A percentile compares a stretch with the other conserved stretches of the same genome.
phyloP scores from a whole-genome alignment of 139 green algal genomes.

The Trebouxia sp. region DNA sequence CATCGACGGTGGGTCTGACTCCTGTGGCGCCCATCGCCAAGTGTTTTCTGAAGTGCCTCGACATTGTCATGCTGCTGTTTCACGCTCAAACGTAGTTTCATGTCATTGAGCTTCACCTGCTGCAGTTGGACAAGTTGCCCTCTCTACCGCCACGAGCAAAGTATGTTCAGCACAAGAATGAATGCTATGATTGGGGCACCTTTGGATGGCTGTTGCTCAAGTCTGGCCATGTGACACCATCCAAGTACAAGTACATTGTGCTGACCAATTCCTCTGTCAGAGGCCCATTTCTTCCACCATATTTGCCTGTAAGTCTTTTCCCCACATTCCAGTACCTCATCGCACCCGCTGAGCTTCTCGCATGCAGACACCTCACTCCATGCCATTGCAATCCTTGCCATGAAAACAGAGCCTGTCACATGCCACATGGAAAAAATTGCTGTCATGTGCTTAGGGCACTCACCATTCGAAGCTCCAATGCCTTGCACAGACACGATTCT shows the following conservation, averaged over 20 bases:
- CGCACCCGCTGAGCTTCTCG: too few relatives aligned
- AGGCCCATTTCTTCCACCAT: slow-evolving; percentile 68
- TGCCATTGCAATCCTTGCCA: too few relatives aligned
- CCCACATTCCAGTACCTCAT: background rate
- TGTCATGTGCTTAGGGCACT: too few relatives aligned
- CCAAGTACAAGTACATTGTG: slow-evolving; percentile 65
- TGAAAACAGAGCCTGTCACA: too few relatives aligned
- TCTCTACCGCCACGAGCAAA: slow-evolving; percentile 60
- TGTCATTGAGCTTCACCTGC: background rate
- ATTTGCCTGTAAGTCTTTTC: slow-evolving; percentile 46
- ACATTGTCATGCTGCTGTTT: too few relatives aligned
- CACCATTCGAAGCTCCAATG: too few relatives aligned
- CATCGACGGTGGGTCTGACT: background rate
- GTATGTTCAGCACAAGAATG: slow-evolving; percentile 70
- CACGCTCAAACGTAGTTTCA: too few relatives aligned
- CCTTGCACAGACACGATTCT: too few relatives aligned
- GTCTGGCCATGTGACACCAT: slow-evolving; percentile 39
- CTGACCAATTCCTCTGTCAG: slow-evolving; percentile 77
- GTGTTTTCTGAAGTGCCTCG: too few relatives aligned
- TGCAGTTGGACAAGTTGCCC: slow-evolving; percentile 45
- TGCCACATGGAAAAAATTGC: too few relatives aligned
- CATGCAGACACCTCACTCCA: too few relatives aligned
- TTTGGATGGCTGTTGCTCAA: slow-evolving; percentile 72
- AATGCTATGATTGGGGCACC: slow-evolving; percentile 84
- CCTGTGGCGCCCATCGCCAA: background rate